Evolutionary conservation across 1,284 basidiomycete genomes (phyloP).

Genomic region (Cutaneotrichosporon sp.): DNA sequence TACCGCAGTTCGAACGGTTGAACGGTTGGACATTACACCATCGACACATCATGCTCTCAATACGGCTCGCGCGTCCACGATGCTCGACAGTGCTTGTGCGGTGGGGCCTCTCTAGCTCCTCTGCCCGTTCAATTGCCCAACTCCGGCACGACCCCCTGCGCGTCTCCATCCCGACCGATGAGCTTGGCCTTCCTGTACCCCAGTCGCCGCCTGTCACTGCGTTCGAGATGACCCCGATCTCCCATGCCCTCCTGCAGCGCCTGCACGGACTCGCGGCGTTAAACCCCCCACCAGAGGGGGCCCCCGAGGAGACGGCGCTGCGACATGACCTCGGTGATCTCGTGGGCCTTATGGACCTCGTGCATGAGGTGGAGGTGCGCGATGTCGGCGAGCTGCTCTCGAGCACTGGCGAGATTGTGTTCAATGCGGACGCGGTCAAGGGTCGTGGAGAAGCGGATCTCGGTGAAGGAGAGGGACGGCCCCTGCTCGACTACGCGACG

Average conservation of each 20-base stretch:
- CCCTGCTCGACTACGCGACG: constrained; percentile 24
- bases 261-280: constrained; percentile 25
- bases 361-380: constrained; percentile 19
- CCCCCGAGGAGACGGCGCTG: constrained; percentile 17
- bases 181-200: constrained; percentile 20
- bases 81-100: neutral
- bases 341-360: constrained; percentile 30
- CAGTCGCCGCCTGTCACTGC: constrained; percentile 14
- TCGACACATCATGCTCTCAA: neutral
- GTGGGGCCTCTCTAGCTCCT: neutral
- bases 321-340: constrained; percentile 25
- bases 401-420: constrained; percentile 19
- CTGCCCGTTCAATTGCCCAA: neutral
- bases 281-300: constrained; percentile 20
- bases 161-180: constrained; percentile 10
- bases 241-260: constrained; percentile 15
- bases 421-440: constrained; percentile 2
- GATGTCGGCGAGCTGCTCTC: constrained; percentile 18
- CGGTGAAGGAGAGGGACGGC: constrained; percentile 10
- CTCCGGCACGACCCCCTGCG: constrained; percentile 13
- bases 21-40: neutral
- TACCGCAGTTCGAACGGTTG: neutral
- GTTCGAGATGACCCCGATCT: constrained; percentile 13
- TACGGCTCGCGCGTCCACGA: neutral
- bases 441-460: neutral